Conservation (phyloP, 2,329 filamentous ascomycete genomes). For the Thielaviopsis populi region DNA sequence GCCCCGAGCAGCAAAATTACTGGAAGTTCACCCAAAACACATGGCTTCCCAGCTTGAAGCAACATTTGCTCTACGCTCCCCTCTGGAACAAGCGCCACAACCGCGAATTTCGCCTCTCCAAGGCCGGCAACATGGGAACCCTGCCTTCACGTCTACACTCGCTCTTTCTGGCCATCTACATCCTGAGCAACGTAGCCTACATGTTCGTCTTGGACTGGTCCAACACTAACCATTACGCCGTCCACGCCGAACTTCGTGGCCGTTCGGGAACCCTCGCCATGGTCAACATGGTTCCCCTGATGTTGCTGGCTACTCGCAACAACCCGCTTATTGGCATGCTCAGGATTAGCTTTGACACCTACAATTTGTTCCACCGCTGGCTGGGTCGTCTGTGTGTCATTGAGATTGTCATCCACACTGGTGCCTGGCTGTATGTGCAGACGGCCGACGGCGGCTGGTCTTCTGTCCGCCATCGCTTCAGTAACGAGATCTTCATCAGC, state of each 20-base stretch:
- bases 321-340: constrained; percentile 61
- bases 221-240: constrained; percentile 42
- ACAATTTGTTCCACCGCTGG: constrained; percentile 71
- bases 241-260: constrained; percentile 49
- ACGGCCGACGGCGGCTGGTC: constrained; percentile 48
- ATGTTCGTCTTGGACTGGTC: constrained; percentile 47
- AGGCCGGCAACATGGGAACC: constrained; percentile 44
- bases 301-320: constrained; percentile 60
- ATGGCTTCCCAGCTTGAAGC: constrained; percentile 49
- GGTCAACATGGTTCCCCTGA: constrained; percentile 65
- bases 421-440: constrained; percentile 61
- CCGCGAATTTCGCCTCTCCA: constrained; percentile 47
- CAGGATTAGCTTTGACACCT: constrained; percentile 66
- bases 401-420: constrained; percentile 51
- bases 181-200: constrained; percentile 47
- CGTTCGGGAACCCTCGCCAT: constrained; percentile 54
- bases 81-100: constrained; percentile 52
- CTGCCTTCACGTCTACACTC: constrained; percentile 52
- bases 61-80: constrained; percentile 44
- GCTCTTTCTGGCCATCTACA: constrained; percentile 40
- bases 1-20: constrained; percentile 39
- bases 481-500: constrained; percentile 46
- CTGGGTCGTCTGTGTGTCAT: constrained; percentile 60
- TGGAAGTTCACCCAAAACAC: constrained; percentile 43
- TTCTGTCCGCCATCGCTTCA: constrained; percentile 39